phyloP scores from a whole-genome alignment of 179 eudicot species.

The Spergularia azorica region DNA sequence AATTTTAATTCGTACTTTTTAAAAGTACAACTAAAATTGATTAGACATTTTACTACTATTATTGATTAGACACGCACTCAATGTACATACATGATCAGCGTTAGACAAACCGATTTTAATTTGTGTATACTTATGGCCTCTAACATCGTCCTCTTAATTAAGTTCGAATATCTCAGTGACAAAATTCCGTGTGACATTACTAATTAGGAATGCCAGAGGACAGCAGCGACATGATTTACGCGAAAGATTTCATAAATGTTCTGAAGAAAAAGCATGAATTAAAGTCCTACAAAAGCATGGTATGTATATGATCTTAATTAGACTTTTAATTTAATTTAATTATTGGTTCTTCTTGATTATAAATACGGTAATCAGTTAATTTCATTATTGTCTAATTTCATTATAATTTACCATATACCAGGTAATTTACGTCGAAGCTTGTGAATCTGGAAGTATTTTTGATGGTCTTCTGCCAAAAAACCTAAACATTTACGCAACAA shows the following conservation, averaged over 20 bases:
- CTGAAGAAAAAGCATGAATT: conserved; percentile 60
- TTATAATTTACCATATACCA: background rate
- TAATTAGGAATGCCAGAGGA: conserved; percentile 57
- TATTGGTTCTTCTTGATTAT: background rate
- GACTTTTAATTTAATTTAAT: background rate
- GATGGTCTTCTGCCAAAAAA: conserved; percentile 63
- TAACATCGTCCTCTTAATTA: too few species aligned
- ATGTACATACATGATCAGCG: too few species aligned
- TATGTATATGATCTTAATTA: conserved; percentile 12
- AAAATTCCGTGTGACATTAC: too few species aligned
- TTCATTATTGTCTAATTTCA: background rate
- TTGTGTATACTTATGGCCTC: too few species aligned
- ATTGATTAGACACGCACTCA: too few species aligned
- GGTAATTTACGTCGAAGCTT: conserved; percentile 81
- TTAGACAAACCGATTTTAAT: too few species aligned
- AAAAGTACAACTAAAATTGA: too few species aligned
- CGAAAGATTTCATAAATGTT: conserved; percentile 48
- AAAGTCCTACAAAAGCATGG: conserved; percentile 70
- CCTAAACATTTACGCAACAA: conserved; percentile 59
- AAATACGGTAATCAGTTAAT: background rate
- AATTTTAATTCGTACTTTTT: too few species aligned
- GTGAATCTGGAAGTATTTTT: conserved; percentile 80
- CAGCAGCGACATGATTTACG: conserved; percentile 42
- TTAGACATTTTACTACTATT: too few species aligned
- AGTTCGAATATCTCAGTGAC: too few species aligned